These are phyloP conservation scores for Elsinoe perseae DNA, from an alignment of 2,329 filamentous ascomycete genomes.

Conservation along the genomic window DNA sequence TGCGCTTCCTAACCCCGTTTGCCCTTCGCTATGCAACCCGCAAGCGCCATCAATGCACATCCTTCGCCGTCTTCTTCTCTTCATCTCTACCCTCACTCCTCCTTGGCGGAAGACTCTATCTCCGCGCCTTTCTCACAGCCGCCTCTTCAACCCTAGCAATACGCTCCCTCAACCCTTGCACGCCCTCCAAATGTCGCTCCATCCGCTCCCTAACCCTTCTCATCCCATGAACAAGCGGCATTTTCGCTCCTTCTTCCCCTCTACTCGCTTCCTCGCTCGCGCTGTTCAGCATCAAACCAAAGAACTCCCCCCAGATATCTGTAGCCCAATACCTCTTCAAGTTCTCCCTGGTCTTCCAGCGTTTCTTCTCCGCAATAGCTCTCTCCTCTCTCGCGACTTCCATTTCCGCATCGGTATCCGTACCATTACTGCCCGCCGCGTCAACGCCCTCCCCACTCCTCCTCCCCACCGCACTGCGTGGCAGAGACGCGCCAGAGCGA, in stretches of 20 bases:
- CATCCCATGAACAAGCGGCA: constrained; percentile 71
- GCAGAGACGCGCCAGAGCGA: constrained; percentile 35
- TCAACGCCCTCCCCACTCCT: background rate
- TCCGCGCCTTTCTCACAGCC: constrained; percentile 45
- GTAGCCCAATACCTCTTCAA: constrained; percentile 96
- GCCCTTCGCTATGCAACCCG: background rate
- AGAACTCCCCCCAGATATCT: constrained; percentile 77
- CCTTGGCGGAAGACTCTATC: background rate
- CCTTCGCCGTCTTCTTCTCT: background rate
- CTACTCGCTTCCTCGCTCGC: constrained; percentile 48
- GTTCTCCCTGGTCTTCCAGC: constrained; percentile 71
- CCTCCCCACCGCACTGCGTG: constrained; percentile 43
- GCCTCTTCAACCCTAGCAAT: constrained; percentile 61
- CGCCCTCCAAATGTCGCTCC: constrained; percentile 75
- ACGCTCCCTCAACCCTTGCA: constrained; percentile 51
- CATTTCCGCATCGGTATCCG: no score
- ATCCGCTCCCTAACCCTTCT: constrained; percentile 63
- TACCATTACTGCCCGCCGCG: no score
- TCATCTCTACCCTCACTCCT: background rate
- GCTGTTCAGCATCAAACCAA: constrained; percentile 82
- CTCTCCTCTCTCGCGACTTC: background rate
- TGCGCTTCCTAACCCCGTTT: background rate
- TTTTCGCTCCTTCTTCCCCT: constrained; percentile 54
- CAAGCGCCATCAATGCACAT: background rate
- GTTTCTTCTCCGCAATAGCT: constrained; percentile 37